These are phyloP conservation scores for Cryptococcus jaspeensis DNA, from an alignment of 1,284 basidiomycete species.

Conservation along the genomic window DNA sequence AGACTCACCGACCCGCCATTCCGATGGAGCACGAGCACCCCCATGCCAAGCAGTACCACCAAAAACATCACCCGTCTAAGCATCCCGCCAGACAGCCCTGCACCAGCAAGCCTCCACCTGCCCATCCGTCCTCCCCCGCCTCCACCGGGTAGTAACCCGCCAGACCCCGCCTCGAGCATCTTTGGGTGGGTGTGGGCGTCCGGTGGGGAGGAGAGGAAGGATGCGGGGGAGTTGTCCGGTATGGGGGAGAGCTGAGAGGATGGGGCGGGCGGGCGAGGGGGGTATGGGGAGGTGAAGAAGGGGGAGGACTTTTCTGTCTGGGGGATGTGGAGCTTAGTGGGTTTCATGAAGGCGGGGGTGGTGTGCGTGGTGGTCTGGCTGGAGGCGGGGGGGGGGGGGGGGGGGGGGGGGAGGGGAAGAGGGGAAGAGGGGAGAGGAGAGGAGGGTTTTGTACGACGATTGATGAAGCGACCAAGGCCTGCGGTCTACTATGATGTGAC, in stretches of 20 bases:
- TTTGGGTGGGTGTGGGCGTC: slow-evolving; percentile 5
- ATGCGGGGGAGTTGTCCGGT: slow-evolving; percentile 1
- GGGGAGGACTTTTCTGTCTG: slow-evolving; percentile 11
- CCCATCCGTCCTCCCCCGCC: neutral
- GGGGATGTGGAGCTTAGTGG: slow-evolving; percentile 16
- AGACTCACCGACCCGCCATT: neutral
- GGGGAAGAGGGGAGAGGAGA: neutral
- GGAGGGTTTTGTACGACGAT: neutral
- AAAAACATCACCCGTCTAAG: slow-evolving; percentile 6
- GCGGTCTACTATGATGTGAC: too few relatives aligned
- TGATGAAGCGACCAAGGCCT: too few relatives aligned
- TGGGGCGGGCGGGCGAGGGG: neutral
- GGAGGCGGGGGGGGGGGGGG: neutral
- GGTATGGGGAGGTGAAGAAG: slow-evolving; percentile 17
- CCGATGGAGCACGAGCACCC: slow-evolving; percentile 1
- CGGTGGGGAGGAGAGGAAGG: neutral
- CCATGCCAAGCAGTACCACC: neutral
- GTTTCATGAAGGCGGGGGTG: neutral
- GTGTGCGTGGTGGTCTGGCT: too few relatives aligned
- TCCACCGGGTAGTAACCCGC: slow-evolving; percentile 2
- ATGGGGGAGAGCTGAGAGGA: slow-evolving; percentile 13
- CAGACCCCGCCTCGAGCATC: slow-evolving; percentile 5
- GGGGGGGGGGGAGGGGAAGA: neutral
- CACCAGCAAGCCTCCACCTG: neutral
- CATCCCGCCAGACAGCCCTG: neutral